Conservation (phyloP, 2,329 filamentous ascomycete species). For the Botrytis aclada region DNA sequence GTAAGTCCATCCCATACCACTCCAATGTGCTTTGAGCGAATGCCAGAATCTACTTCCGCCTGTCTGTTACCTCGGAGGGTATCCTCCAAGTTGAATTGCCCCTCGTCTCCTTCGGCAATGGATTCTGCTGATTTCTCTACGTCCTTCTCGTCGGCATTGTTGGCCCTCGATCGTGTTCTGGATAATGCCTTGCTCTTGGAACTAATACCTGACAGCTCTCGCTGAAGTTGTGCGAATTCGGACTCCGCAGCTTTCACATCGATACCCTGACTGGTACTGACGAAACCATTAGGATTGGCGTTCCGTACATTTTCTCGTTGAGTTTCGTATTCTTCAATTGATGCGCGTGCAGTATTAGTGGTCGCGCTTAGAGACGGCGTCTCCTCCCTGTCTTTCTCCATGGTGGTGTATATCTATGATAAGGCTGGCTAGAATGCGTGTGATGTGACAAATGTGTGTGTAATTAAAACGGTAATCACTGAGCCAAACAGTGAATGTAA, state of each 20-base stretch:
- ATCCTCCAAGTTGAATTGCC: slow-evolving; percentile 71
- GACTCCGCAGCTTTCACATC: slow-evolving; percentile 62
- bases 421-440: not conserved
- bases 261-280: slow-evolving; percentile 47
- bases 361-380: not conserved
- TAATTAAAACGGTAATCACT: not conserved
- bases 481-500: not conserved
- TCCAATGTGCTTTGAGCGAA: slow-evolving; percentile 75
- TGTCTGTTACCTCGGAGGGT: slow-evolving; percentile 68
- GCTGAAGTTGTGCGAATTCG: slow-evolving; percentile 67
- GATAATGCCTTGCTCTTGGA: slow-evolving; percentile 51
- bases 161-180: slow-evolving; percentile 43
- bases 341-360: slow-evolving; percentile 11
- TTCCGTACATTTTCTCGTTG: slow-evolving; percentile 34
- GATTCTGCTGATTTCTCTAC: slow-evolving; percentile 53
- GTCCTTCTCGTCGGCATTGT: slow-evolving; percentile 43
- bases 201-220: slow-evolving; percentile 57
- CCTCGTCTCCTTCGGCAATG: slow-evolving; percentile 43
- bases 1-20: slow-evolving; percentile 76
- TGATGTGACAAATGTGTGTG: not conserved
- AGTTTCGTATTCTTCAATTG: slow-evolving; percentile 44
- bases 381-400: slow-evolving; percentile 16
- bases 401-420: not conserved
- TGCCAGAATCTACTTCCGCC: slow-evolving; percentile 73
- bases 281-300: slow-evolving; percentile 48